A percentile compares a stretch with the other conserved stretches of the same genome.
These are phyloP conservation scores for Zymoseptoria tritici DNA, from an alignment of 2,329 filamentous ascomycete species.

Conservation along the genomic window DNA sequence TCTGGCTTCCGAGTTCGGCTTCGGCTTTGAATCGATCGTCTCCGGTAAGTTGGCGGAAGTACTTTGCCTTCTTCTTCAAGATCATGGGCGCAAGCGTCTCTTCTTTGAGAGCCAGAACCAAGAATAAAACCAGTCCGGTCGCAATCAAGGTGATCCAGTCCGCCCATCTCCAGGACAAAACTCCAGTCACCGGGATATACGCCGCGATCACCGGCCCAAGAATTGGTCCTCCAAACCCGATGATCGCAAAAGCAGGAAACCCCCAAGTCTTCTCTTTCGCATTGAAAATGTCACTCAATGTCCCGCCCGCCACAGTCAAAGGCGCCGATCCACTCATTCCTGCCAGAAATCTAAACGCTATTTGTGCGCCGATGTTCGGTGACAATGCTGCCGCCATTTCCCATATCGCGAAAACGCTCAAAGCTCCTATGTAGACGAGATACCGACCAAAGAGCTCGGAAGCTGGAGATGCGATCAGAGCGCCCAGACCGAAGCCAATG, in stretches of 20 bases:
- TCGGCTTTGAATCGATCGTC: slow-evolving; percentile 11
- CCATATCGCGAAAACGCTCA: slow-evolving; percentile 7
- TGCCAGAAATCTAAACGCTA: slow-evolving; percentile 15
- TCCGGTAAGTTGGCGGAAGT: slow-evolving; percentile 15
- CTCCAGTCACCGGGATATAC: slow-evolving; percentile 7
- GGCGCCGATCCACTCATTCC: neutral
- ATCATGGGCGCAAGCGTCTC: slow-evolving; percentile 41
- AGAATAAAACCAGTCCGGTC: slow-evolving; percentile 7
- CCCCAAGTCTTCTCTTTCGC: slow-evolving; percentile 1
- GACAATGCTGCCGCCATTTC: slow-evolving; percentile 1
- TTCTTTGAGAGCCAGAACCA: slow-evolving; percentile 35
- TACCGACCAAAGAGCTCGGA: slow-evolving; percentile 32
- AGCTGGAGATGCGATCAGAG: slow-evolving; percentile 31
- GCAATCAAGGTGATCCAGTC: slow-evolving; percentile 29
- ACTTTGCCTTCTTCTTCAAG: slow-evolving; percentile 26
- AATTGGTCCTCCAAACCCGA: slow-evolving; percentile 8
- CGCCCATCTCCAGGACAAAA: slow-evolving; percentile 27
- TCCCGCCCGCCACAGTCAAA: slow-evolving; percentile 20
- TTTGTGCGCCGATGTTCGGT: slow-evolving; percentile 15
- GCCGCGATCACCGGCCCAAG: slow-evolving; percentile 16
- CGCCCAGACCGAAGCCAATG: slow-evolving; percentile 34
- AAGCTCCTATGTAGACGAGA: slow-evolving; percentile 13
- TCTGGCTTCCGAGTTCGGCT: slow-evolving; percentile 6
- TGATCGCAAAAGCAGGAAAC: neutral
- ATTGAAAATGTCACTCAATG: slow-evolving; percentile 19